phyloP scores from a whole-genome alignment of 1,284 basidiomycete genomes.

The Peniophora sp. region DNA sequence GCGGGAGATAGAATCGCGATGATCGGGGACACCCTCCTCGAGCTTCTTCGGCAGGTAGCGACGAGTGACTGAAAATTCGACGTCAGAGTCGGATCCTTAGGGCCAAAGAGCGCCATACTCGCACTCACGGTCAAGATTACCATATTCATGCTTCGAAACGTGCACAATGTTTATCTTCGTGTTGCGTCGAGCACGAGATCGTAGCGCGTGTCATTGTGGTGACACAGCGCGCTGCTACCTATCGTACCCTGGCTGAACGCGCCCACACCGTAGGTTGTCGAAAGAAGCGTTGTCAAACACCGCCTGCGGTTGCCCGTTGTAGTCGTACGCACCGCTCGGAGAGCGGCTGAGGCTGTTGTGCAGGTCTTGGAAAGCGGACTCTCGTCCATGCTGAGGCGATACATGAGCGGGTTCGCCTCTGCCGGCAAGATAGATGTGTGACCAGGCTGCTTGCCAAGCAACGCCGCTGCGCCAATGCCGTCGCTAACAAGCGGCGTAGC shows the following conservation, averaged over 20 bases:
- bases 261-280: not conserved
- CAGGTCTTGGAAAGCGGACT: slow-evolving; percentile 42
- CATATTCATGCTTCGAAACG: slow-evolving; percentile 88
- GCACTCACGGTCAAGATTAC: slow-evolving; percentile 88
- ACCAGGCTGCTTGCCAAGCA: slow-evolving; percentile 58
- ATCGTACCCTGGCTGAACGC: slow-evolving; percentile 37
- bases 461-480: slow-evolving; percentile 26
- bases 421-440: slow-evolving; percentile 62
- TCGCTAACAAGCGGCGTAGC: slow-evolving; percentile 58
- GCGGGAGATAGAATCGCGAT: slow-evolving; percentile 98
- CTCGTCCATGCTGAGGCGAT: slow-evolving; percentile 44
- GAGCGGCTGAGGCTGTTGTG: slow-evolving; percentile 65
- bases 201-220: slow-evolving; percentile 71
- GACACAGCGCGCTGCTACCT: slow-evolving; percentile 76
- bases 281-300: not conserved
- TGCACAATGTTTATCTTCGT: slow-evolving; percentile 83
- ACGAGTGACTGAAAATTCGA: slow-evolving; percentile 65
- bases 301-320: slow-evolving; percentile 12
- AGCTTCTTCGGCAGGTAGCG: slow-evolving; percentile 99
- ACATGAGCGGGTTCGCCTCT: slow-evolving; percentile 25
- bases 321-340: slow-evolving; percentile 50
- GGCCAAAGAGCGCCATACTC: slow-evolving; percentile 17
- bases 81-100: not conserved
- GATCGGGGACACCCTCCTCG: slow-evolving; percentile 90
- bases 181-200: slow-evolving; percentile 57